Evolutionary conservation across 306 rosid species (phyloP), one percentile per base, ranked within the genome.

Genomic region (Acacia acuminata): DNA sequence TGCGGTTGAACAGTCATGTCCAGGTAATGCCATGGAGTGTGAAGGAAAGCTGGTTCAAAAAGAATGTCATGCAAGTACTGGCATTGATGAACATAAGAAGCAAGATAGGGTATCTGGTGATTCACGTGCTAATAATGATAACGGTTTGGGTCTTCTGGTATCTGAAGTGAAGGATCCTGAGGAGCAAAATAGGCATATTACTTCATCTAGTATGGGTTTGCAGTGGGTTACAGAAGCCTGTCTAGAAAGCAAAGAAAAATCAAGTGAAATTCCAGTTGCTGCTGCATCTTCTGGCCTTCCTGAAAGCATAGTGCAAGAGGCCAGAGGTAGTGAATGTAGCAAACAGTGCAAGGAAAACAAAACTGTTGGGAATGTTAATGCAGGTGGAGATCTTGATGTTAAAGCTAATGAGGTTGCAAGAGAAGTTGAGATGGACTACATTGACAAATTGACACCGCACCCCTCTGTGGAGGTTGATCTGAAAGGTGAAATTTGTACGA

Each of bases 1-100:
- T 76, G 24, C 68, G 44, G 82, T 85, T 44, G 94, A 91, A 71
- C 86, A 80, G 77, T 84, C 90, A 51, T 82, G 87, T 86, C 30
- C 87, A 19, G 88, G 73, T 38, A 78, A 82, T 81, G 85, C 71
- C n/a, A 83, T 71, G 68, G 86, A 84, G 47, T 79, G 88, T 83
- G 83, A 68, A 73, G 89, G 83, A 64, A 84, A 82, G 64, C 32
- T 73, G 84, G 79, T 79, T 67, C 87, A 4, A 65, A 86, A 82
- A 40, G 72, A 81, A 56, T 60, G 78, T 61, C 87, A 45, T 75
- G 82, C 86, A 30, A 85, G 68, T 66, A 79, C 20, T 71, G 76
- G 76, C 55, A 71, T 48, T 71, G 86, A 27, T 71, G 87, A 82
- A 19, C 79, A 77, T 69, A 71, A 81, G 70, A 87, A 88, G 25